Percentiles rank a stretch among this genome's conserved stretches.
Conservation (phyloP, 2,329 filamentous ascomycete genomes). For the Kalmusia sp. region DNA sequence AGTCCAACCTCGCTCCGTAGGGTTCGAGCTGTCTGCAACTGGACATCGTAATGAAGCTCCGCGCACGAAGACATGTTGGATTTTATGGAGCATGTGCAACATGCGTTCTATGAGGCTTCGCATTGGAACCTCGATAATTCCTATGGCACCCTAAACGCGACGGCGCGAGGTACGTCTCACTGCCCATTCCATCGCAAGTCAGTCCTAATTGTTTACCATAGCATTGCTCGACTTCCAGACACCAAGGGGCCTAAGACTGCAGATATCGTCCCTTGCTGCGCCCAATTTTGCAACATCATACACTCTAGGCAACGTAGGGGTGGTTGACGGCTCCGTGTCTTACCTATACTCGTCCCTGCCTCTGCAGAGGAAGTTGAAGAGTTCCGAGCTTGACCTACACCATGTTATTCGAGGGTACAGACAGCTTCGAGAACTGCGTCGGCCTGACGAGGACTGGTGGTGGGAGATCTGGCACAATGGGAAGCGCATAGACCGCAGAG, state of each 20-base stretch:
- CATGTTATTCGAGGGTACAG: constrained; percentile 83
- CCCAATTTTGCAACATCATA: constrained; percentile 96
- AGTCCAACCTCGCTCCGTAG: neutral
- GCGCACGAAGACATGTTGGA: constrained; percentile 73
- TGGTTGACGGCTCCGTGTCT: constrained; percentile 95
- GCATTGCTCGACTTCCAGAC: constrained; percentile 88
- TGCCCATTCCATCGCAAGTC: constrained; percentile 13
- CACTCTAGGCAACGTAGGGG: constrained; percentile 83
- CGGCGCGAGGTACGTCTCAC: constrained; percentile 70
- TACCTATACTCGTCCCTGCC: constrained; percentile 93
- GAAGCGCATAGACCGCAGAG: constrained; percentile 57
- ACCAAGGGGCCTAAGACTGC: constrained; percentile 82
- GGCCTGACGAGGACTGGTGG: constrained; percentile 57
- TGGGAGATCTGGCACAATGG: constrained; percentile 64
- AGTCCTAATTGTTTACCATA: constrained; percentile 45
- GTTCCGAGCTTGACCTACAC: constrained; percentile 76
- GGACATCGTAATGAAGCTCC: constrained; percentile 28
- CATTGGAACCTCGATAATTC: constrained; percentile 93
- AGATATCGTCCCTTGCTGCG: constrained; percentile 88
- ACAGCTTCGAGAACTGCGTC: constrained; percentile 72
- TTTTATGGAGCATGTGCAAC: constrained; percentile 97
- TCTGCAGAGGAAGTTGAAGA: constrained; percentile 71
- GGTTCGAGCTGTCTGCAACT: no score
- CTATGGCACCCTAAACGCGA: constrained; percentile 85
- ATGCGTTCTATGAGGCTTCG: constrained; percentile 85